Evolutionary conservation across 164 flowering plant genomes (phyloP).

Genomic region (Piper longum): DNA sequence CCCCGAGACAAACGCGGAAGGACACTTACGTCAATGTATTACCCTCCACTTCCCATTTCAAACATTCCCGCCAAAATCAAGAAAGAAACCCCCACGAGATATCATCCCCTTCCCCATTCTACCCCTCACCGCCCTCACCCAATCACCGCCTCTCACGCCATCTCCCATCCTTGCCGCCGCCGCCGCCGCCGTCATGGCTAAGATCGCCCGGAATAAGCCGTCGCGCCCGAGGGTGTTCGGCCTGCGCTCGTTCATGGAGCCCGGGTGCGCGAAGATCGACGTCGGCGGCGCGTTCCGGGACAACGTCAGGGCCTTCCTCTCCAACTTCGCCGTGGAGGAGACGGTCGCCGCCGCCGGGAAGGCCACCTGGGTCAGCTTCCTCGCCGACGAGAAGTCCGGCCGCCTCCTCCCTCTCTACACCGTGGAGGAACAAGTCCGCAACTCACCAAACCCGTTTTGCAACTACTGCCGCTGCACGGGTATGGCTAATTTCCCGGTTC

Average conservation of each 20-base stretch:
- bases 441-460: constrained; percentile 41
- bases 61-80: too few species aligned
- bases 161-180: too few species aligned
- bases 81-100: too few species aligned
- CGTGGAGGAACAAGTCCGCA: constrained; percentile 45
- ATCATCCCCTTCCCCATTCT: too few species aligned
- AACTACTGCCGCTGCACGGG: constrained; percentile 71
- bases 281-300: constrained; percentile 51
- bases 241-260: constrained; percentile 41
- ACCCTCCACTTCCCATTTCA: too few species aligned
- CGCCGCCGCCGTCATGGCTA: constrained; percentile 1
- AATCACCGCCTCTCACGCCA: too few species aligned
- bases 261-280: constrained; percentile 29
- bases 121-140: too few species aligned
- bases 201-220: neutral
- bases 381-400: constrained; percentile 38
- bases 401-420: constrained; percentile 54
- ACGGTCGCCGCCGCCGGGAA: constrained; percentile 35
- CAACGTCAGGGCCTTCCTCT: constrained; percentile 46
- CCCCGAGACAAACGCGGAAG: too few species aligned
- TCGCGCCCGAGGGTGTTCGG: constrained; percentile 5
- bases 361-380: constrained; percentile 56
- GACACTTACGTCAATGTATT: too few species aligned
- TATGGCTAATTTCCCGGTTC: constrained; percentile 4
- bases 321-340: constrained; percentile 39